Conservation (phyloP, 2,329 filamentous ascomycete genomes). For the Diaporthe citriasiana region DNA sequence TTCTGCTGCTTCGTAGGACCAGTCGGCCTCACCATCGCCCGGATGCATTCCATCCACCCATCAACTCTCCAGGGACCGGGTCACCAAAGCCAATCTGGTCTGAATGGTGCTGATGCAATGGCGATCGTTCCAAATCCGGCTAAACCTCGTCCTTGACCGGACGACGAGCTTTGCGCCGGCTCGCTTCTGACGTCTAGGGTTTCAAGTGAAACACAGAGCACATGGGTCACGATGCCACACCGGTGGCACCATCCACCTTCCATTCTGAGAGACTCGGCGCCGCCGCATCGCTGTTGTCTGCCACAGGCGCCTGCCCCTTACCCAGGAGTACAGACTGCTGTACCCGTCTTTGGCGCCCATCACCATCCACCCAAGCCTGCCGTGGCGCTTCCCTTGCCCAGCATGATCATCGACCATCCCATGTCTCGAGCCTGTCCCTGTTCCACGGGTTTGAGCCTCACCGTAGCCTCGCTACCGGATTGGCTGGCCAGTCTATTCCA, state of each 20-base stretch:
- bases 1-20: not conserved
- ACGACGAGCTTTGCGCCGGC: constrained; percentile 37
- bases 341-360: constrained; percentile 9
- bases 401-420: not conserved
- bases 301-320: constrained; percentile 17
- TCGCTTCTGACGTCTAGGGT: constrained; percentile 59
- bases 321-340: not conserved
- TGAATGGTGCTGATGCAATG: constrained; percentile 13
- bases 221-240: constrained; percentile 49
- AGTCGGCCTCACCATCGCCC: not conserved
- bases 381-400: constrained; percentile 26
- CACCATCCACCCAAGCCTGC: constrained; percentile 18
- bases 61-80: not conserved
- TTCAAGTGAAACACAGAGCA: constrained; percentile 60
- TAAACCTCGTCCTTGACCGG: constrained; percentile 18
- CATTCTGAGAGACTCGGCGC: constrained; percentile 33
- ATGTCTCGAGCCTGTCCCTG: constrained; percentile 24
- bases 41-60: not conserved
- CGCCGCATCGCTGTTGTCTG: constrained; percentile 32
- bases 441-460: constrained; percentile 32
- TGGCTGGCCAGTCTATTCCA: constrained; percentile 22
- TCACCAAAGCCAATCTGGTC: constrained; percentile 6
- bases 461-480: constrained; percentile 23
- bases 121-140: constrained; percentile 27
- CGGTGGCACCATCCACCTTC: constrained; percentile 34